phyloP scores from a whole-genome alignment of 2,329 filamentous ascomycete species.

The Xylariaceae sp. region DNA sequence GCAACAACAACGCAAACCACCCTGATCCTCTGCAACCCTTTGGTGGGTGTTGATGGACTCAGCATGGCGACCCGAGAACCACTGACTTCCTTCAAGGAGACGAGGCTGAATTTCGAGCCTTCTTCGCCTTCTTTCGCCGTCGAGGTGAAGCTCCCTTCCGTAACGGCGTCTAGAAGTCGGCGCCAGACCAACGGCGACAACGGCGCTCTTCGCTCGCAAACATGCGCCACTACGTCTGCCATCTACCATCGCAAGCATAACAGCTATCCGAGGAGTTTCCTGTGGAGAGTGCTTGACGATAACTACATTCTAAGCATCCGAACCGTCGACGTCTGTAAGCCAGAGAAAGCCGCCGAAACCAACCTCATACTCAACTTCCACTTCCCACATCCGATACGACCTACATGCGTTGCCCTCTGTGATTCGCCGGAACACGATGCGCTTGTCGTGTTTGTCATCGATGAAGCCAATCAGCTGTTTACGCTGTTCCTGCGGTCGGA shows the following conservation, averaged over 20 bases:
- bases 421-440: conserved; percentile 63
- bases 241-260: conserved; percentile 78
- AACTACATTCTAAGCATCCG: conserved; percentile 76
- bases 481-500: conserved; percentile 78
- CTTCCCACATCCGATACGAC: conserved; percentile 67
- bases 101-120: conserved; percentile 74
- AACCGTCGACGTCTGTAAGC: conserved; percentile 72
- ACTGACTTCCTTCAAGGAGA: conserved; percentile 76
- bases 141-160: conserved; percentile 60
- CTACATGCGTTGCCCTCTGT: conserved; percentile 74
- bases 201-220: conserved; percentile 65
- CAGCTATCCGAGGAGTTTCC: conserved; percentile 73
- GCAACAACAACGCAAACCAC: conserved; percentile 6
- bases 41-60: conserved; percentile 50
- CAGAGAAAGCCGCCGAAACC: conserved; percentile 59
- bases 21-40: conserved; percentile 19
- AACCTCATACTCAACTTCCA: conserved; percentile 70
- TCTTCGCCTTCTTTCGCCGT: conserved; percentile 63
- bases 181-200: conserved; percentile 52
- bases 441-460: conserved; percentile 57
- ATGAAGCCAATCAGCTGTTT: conserved; percentile 72
- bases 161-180: conserved; percentile 40
- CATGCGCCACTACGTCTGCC: conserved; percentile 71
- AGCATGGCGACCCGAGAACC: conserved; percentile 60
- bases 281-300: conserved; percentile 85